Percentiles rank a stretch among this genome's conserved stretches.
These are phyloP conservation scores for Fermentozyma sake DNA, from an alignment of 1,139 yeast species.

Conservation along the genomic window DNA sequence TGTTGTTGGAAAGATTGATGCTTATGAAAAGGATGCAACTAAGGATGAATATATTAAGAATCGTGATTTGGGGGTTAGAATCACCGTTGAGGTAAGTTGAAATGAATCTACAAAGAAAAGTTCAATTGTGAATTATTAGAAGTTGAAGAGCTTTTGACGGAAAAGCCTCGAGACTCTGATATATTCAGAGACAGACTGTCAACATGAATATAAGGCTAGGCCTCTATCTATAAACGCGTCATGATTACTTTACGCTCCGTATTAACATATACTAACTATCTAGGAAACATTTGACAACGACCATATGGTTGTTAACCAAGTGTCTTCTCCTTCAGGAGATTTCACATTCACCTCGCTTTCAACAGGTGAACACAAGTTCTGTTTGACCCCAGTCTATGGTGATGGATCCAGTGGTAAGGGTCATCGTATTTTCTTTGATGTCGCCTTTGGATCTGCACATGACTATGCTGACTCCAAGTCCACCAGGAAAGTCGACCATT, in stretches of 20 bases:
- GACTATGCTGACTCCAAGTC: conserved; percentile 48
- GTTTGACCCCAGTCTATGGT: conserved; percentile 40
- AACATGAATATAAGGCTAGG: too few species aligned
- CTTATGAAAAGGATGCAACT: conserved; percentile 32
- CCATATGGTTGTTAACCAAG: conserved; percentile 40
- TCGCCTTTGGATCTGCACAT: conserved; percentile 45
- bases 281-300: conserved; percentile 47
- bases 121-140: too few species aligned
- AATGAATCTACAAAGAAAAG: too few species aligned
- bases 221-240: too few species aligned
- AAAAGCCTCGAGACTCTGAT: too few species aligned
- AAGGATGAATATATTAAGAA: conserved; percentile 27
- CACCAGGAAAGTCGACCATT: conserved; percentile 39
- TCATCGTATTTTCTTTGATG: conserved; percentile 44
- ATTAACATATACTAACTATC: conserved; percentile 15
- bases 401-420: conserved; percentile 30
- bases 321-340: conserved; percentile 35
- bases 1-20: conserved; percentile 44
- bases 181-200: too few species aligned
- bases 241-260: too few species aligned
- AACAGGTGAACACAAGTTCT: conserved; percentile 46
- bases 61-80: conserved; percentile 30
- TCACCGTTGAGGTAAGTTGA: conserved; percentile 39
- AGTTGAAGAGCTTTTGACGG: too few species aligned
- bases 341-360: conserved; percentile 32